Percentiles rank a stretch among this genome's conserved stretches.
These are phyloP conservation scores for Acanthamoeba triangularis DNA, from an alignment of 208 protist species.

Conservation along the genomic window DNA sequence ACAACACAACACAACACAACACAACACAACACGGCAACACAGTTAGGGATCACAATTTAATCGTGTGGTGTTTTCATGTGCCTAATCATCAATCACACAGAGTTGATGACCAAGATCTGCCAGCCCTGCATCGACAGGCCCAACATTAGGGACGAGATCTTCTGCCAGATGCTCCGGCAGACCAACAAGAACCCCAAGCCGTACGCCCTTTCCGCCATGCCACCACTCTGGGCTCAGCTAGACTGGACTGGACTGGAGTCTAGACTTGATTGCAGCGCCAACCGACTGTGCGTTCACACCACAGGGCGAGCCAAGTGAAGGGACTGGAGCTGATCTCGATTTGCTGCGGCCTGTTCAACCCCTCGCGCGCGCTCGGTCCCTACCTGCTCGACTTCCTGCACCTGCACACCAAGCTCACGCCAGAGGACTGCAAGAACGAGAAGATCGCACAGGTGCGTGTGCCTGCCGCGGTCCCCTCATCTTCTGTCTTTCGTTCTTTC, in stretches of 20 bases:
- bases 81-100: background rate
- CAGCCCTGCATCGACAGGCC: constrained; percentile 42
- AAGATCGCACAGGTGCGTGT: background rate
- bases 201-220: constrained; percentile 35
- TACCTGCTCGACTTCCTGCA: constrained; percentile 71
- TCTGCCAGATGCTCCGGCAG: constrained; percentile 83
- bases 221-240: too few relatives aligned
- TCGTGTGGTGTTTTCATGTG: background rate
- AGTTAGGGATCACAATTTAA: background rate
- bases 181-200: constrained; percentile 73
- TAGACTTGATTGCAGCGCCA: too few relatives aligned
- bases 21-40: background rate
- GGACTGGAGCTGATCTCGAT: constrained; percentile 56
- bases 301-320: constrained; percentile 36
- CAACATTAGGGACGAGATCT: constrained; percentile 81
- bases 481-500: background rate
- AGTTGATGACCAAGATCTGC: constrained; percentile 54
- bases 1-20: background rate
- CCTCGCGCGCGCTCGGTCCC: constrained; percentile 14
- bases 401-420: constrained; percentile 37
- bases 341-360: constrained; percentile 42
- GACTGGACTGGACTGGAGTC: too few relatives aligned
- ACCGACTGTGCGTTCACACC: background rate
- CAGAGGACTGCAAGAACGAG: background rate
- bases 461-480: background rate